Base-by-base conservation (phyloP, 192 early-diverging fungal genomes). In the Coemansia sp. region DNA sequence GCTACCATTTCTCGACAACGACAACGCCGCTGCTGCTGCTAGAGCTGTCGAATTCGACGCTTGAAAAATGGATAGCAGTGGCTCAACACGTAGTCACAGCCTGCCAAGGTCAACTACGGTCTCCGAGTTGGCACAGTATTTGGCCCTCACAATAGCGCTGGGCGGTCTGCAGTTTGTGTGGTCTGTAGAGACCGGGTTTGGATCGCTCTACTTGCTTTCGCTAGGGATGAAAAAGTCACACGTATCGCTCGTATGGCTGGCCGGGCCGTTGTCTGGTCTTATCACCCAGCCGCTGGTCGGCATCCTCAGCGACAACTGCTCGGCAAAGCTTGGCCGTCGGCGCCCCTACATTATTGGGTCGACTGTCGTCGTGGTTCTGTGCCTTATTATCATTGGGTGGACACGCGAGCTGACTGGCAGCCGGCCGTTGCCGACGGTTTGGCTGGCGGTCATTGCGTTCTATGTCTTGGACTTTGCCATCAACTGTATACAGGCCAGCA, bases 401-500 rank as follows among this genome's bases (percentile, higher is more conserved):
- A 86, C 91, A 2, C 79, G 80, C 26, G 93, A 94, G 77, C 67
- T 93, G 6, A 87, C 85, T 32, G 84, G 68, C 72, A 62, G 69
- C 67, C 70, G 62, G 23, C 61, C 50, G 6, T 44, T 30, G 49
- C 49, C 74, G 60, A 84, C 90, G 2, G 89, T 94, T 39, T 73
- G 84, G 37, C 76, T 91, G 30, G 95, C 94, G 21, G 93, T 98
- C 4, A 14, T 86, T 8, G 88, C 88, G 10, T 97, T 98, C 69
- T 98, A 96, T 67, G 76, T 89, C n/a, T 73, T 98, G 21, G 97
- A 98, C 77, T 97, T 98, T 82, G 89, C 94, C 0, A 86, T 98
- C 64, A 98, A 98, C 74, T 89, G 90, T 8, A 90, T 96, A 9
- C 91, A 93, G 70, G 94, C 95, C 6, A 85, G 87, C 30, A 89